Conservation (phyloP, 306 rosid species). For the Vachellia pachyceras region DNA sequence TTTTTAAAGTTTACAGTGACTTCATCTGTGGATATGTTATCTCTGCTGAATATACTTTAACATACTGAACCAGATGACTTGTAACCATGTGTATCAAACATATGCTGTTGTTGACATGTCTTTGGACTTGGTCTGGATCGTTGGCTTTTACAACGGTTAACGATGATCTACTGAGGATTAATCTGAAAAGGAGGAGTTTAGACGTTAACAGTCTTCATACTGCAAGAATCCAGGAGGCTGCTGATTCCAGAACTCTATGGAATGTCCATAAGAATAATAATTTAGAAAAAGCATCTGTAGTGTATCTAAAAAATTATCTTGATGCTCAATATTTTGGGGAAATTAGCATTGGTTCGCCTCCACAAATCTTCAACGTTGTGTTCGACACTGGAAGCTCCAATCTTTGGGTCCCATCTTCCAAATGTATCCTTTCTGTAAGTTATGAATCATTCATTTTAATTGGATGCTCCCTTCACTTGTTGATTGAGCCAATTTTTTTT, state of each 20-base stretch:
- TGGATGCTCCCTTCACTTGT: conserved; percentile 1
- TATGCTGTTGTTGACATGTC: conserved; percentile 32
- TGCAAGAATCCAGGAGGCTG: conserved; percentile 43
- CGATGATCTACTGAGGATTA: conserved; percentile 48
- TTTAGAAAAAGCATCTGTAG: conserved; percentile 25
- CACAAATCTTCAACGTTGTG: conserved; percentile 65
- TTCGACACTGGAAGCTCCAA: conserved; percentile 85
- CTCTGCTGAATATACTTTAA: conserved; percentile 19
- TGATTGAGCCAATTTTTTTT: conserved; percentile 10
- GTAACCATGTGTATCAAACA: conserved; percentile 39
- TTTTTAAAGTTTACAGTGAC: neutral
- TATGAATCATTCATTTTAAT: neutral
- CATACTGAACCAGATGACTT: conserved; percentile 45
- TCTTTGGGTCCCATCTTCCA: conserved; percentile 85
- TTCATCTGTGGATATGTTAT: neutral
- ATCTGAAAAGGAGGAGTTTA: conserved; percentile 45
- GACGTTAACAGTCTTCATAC: conserved; percentile 37
- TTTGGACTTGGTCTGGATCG: conserved; percentile 43
- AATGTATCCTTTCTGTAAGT: conserved; percentile 74
- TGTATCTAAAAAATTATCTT: conserved; percentile 67
- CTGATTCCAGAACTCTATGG: conserved; percentile 9
- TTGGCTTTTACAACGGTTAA: conserved; percentile 48
- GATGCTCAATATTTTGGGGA: conserved; percentile 80
- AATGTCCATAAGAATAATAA: conserved; percentile 5
- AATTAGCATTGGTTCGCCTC: conserved; percentile 78